phyloP scores from a whole-genome alignment of 2,329 filamentous ascomycete species.

The Microcera coccophila region DNA sequence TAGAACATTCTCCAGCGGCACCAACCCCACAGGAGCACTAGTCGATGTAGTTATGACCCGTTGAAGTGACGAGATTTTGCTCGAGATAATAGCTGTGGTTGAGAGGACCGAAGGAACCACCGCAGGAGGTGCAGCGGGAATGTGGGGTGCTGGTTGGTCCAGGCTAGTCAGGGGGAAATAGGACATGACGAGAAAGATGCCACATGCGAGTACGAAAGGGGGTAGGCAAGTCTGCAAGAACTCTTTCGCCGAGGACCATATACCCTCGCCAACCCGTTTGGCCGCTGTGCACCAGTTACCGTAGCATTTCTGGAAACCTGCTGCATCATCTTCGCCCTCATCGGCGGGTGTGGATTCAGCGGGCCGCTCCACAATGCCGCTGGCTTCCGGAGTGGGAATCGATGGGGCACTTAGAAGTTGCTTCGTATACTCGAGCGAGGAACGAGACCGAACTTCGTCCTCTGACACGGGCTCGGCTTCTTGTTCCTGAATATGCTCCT shows the following conservation, averaged over 20 bases:
- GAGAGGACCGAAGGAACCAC: slow-evolving; percentile 24
- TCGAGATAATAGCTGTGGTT: slow-evolving; percentile 15
- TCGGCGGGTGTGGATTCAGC: slow-evolving; percentile 6
- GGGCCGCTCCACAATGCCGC: slow-evolving; percentile 23
- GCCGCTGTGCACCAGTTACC: slow-evolving; percentile 15
- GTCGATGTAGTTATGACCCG: slow-evolving; percentile 14
- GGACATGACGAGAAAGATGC: slow-evolving; percentile 26
- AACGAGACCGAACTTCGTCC: slow-evolving; percentile 36
- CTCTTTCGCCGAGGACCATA: slow-evolving; percentile 9
- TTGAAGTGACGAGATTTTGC: slow-evolving; percentile 14
- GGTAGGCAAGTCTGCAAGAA: slow-evolving; percentile 2
- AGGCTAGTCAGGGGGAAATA: slow-evolving; percentile 22
- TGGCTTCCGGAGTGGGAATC: slow-evolving; percentile 35
- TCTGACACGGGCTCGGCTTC: slow-evolving; percentile 38
- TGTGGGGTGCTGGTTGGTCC: slow-evolving; percentile 18
- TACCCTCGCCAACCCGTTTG: slow-evolving; percentile 12
- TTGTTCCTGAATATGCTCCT: slow-evolving; percentile 5
- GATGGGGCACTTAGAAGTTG: slow-evolving; percentile 45
- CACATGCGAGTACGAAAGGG: not conserved
- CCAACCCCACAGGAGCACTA: slow-evolving; percentile 24
- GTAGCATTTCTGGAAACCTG: slow-evolving; percentile 8
- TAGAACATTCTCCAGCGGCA: slow-evolving; percentile 28
- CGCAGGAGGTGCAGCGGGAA: slow-evolving; percentile 21
- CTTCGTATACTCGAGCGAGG: slow-evolving; percentile 48
- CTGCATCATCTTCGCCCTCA: slow-evolving; percentile 8